These are phyloP conservation scores for Pilasporangium apinafurcum DNA, from an alignment of 352 stramenopile genomes.

Conservation along the genomic window DNA sequence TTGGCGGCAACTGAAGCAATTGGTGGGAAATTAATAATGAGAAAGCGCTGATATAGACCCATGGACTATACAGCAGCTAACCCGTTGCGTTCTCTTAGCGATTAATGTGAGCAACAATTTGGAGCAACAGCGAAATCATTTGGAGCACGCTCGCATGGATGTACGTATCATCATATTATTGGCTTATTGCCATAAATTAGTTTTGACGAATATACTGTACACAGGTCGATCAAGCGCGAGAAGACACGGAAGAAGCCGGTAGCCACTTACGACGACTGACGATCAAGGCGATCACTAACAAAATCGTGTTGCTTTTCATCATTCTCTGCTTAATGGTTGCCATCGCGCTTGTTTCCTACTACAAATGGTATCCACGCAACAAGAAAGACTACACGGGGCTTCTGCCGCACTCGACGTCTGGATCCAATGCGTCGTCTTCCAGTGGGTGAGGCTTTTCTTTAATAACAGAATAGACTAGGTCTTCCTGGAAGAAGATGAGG, in stretches of 20 bases:
- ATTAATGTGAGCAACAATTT: slow-evolving; percentile 68
- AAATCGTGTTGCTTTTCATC: slow-evolving; percentile 45
- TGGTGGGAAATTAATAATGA: too few species aligned
- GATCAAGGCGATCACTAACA: slow-evolving; percentile 58
- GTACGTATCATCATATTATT: slow-evolving; percentile 16
- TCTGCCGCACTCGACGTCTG: slow-evolving; percentile 11
- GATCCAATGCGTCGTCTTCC: too few species aligned
- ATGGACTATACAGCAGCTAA: too few species aligned
- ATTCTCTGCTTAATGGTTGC: slow-evolving; percentile 49
- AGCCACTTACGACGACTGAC: slow-evolving; percentile 45
- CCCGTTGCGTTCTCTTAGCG: slow-evolving; percentile 16
- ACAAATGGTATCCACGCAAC: slow-evolving; percentile 70
- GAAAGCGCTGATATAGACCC: too few species aligned
- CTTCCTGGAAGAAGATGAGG: too few species aligned
- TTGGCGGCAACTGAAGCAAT: slow-evolving; percentile 65
- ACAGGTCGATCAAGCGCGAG: slow-evolving; percentile 53
- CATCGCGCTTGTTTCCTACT: slow-evolving; percentile 64
- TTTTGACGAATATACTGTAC: not conserved
- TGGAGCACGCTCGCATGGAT: slow-evolving; percentile 55
- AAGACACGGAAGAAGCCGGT: slow-evolving; percentile 58
- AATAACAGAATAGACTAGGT: too few species aligned
- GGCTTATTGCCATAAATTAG: not conserved
- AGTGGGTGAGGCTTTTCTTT: too few species aligned
- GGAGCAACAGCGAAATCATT: slow-evolving; percentile 55
- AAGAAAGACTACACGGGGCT: slow-evolving; percentile 69